Evolutionary conservation across 148 eudicot genomes (phyloP).

Genomic region (Suaeda aralocaspica): DNA sequence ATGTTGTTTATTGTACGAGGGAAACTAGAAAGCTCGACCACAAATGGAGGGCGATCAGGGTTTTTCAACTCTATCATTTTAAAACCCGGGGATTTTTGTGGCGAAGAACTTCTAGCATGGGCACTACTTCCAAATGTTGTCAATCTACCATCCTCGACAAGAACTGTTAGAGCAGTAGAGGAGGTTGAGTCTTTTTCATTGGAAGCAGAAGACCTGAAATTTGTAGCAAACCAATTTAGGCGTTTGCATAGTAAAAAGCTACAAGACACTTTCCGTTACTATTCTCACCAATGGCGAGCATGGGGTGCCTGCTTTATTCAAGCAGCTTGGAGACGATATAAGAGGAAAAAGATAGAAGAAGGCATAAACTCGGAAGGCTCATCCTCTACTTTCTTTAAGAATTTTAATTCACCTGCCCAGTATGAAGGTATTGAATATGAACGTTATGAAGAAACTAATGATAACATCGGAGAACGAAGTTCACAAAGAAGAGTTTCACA

Average conservation of each 20-base stretch:
- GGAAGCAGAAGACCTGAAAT: too few relatives aligned
- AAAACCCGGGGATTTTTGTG: conserved; percentile 57
- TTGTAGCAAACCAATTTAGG: too few relatives aligned
- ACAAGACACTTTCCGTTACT: too few relatives aligned
- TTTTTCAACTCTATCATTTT: conserved; percentile 58
- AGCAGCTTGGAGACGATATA: too few relatives aligned
- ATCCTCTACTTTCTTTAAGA: too few relatives aligned
- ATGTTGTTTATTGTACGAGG: conserved; percentile 60
- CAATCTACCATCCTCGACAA: conserved; percentile 56
- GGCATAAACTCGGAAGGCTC: conserved; percentile 52
- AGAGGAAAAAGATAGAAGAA: conserved; percentile 45
- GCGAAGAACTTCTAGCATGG: too few relatives aligned
- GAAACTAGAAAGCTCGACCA: conserved; percentile 55
- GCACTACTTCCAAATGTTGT: conserved; percentile 49
- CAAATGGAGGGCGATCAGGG: conserved; percentile 59
- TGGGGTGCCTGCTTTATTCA: too few relatives aligned
- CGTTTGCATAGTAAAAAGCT: too few relatives aligned
- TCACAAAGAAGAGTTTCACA: conserved; percentile 67
- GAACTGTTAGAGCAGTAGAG: conserved; percentile 60
- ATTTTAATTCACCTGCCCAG: conserved; percentile 11
- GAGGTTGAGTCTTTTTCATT: too few relatives aligned
- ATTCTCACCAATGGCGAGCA: too few relatives aligned
- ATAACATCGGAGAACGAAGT: conserved; percentile 24
- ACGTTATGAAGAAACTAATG: conserved; percentile 25
- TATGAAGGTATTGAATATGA: conserved; percentile 27